These are phyloP conservation scores for Paraphoma sp. DNA, from an alignment of 2,329 filamentous ascomycete genomes.

Conservation along the genomic window DNA sequence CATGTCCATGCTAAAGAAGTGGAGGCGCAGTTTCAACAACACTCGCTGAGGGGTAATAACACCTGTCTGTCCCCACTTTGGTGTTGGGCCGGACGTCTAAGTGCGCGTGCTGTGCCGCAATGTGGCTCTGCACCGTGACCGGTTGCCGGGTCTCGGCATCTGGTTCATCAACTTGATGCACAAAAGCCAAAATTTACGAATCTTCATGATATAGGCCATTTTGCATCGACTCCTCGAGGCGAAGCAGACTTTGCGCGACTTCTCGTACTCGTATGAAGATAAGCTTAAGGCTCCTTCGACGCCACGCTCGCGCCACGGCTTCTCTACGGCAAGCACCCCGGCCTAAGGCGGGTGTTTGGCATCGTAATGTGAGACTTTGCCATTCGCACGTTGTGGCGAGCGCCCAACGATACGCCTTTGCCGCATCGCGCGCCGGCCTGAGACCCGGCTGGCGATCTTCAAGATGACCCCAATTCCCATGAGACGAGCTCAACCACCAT, in stretches of 20 bases:
- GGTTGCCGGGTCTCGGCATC: not conserved
- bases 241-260: not conserved
- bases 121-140: not conserved
- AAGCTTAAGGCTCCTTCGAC: not conserved
- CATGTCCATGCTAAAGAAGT: too few relatives aligned
- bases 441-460: not conserved
- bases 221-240: not conserved
- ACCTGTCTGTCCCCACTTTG: not conserved
- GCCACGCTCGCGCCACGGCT: not conserved
- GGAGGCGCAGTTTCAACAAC: too few relatives aligned
- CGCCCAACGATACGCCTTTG: not conserved
- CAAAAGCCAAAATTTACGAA: not conserved
- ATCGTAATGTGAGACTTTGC: not conserved
- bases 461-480: not conserved
- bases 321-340: not conserved
- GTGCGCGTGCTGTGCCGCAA: not conserved
- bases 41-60: too few relatives aligned
- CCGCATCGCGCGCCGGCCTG: not conserved
- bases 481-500: not conserved
- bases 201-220: too few relatives aligned
- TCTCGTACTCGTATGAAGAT: not conserved
- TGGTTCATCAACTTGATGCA: not conserved
- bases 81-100: not conserved
- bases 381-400: conserved; percentile 1
- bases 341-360: conserved; percentile 2